Percentiles rank a stretch among this genome's conserved stretches.
Evolutionary conservation across 768 basidiomycete species (phyloP).

Genomic region (Hysterangium stoloniferum): DNA sequence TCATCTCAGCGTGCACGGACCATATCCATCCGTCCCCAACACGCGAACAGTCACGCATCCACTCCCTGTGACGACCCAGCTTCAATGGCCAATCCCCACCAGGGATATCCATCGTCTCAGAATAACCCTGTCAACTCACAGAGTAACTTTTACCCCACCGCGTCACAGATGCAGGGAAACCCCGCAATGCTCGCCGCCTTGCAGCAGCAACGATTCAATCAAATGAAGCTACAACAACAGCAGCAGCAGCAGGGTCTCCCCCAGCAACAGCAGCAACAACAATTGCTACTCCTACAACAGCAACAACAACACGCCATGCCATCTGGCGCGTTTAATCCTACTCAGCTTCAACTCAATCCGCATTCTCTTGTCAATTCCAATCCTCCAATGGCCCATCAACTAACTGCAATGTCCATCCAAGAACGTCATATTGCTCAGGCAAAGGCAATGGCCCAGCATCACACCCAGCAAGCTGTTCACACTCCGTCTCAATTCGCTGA

Average conservation of each 20-base stretch:
- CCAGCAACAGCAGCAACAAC: conserved; percentile 15
- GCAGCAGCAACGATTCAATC: conserved; percentile 3
- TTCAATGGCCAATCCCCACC: not conserved
- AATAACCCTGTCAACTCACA: not conserved
- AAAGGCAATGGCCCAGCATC: conserved; percentile 1
- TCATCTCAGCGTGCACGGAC: not conserved
- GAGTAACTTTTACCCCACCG: not conserved
- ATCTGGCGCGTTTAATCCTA: not conserved
- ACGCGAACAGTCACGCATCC: not conserved
- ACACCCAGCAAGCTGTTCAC: not conserved
- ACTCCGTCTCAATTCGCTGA: conserved; percentile 3
- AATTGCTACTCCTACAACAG: conserved; percentile 11
- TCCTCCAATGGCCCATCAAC: no score
- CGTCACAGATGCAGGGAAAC: not conserved
- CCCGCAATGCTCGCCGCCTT: not conserved
- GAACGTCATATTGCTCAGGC: not conserved
- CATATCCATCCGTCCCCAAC: not conserved
- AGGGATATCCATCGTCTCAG: not conserved
- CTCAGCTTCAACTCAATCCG: not conserved
- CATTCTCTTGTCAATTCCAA: not conserved
- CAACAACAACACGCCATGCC: conserved; percentile 14
- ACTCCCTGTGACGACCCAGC: not conserved
- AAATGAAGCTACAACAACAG: conserved; percentile 15
- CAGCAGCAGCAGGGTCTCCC: conserved; percentile 11
- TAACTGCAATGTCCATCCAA: conserved; percentile 1